phyloP scores from a whole-genome alignment of 371 early-diverging fungal species.

The Mucor lusitanicus region DNA sequence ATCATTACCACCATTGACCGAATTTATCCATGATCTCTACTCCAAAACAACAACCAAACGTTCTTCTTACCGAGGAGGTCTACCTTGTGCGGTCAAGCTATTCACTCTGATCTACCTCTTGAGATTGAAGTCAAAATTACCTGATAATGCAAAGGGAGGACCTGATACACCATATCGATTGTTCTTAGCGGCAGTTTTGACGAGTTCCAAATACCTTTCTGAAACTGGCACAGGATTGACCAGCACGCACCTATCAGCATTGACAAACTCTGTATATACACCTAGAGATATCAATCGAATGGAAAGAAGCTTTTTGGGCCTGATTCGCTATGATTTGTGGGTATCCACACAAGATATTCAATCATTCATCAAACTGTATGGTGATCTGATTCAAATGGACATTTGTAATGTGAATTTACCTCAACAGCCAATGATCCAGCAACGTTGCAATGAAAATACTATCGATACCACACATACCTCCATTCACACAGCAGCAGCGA shows the following conservation, averaged over 20 bases:
- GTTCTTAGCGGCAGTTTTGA: slow-evolving; percentile 63
- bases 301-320: slow-evolving; percentile 65
- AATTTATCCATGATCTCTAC: slow-evolving; percentile 13
- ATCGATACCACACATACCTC: neutral
- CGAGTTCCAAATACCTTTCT: slow-evolving; percentile 51
- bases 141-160: slow-evolving; percentile 57
- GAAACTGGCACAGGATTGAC: slow-evolving; percentile 29
- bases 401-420: slow-evolving; percentile 2
- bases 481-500: neutral
- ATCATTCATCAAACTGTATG: slow-evolving; percentile 22
- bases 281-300: slow-evolving; percentile 59
- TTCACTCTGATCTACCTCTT: slow-evolving; percentile 62
- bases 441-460: neutral
- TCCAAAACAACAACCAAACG: neutral
- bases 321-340: slow-evolving; percentile 37
- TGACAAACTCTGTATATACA: slow-evolving; percentile 56
- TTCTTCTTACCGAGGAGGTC: neutral
- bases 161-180: slow-evolving; percentile 68
- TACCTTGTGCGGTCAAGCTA: slow-evolving; percentile 16
- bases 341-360: slow-evolving; percentile 26
- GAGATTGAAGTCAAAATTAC: slow-evolving; percentile 57
- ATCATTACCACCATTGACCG: slow-evolving; percentile 16
- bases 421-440: neutral
- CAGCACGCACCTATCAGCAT: slow-evolving; percentile 36
- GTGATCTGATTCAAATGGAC: slow-evolving; percentile 17